Evolutionary conservation across 176 grass and related monocot genomes (phyloP).

Genomic region (Bromus sterilis): DNA sequence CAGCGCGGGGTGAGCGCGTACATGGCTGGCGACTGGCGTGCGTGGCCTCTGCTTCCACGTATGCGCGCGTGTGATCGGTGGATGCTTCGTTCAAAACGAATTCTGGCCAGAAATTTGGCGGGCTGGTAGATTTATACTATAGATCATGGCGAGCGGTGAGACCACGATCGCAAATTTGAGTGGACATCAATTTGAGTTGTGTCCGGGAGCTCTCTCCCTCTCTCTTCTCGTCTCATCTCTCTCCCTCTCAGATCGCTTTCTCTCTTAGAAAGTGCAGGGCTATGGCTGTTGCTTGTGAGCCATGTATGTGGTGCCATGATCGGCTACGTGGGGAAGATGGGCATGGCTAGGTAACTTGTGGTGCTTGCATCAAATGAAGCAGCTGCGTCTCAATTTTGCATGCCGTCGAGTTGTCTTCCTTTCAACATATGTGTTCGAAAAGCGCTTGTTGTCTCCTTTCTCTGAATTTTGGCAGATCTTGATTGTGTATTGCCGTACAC

Average conservation of each 20-base stretch:
- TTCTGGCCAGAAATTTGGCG: background rate
- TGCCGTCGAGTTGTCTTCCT: too few relatives aligned
- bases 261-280: conserved; percentile 10
- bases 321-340: conserved; percentile 46
- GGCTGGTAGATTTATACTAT: background rate
- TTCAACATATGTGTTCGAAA: too few relatives aligned
- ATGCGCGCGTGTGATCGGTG: background rate
- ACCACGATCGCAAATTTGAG: background rate
- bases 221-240: background rate
- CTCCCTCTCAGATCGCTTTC: conserved; percentile 2
- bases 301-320: conserved; percentile 28
- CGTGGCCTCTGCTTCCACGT: background rate
- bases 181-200: background rate
- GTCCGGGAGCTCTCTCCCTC: background rate
- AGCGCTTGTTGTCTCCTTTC: too few relatives aligned
- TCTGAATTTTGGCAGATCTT: too few relatives aligned
- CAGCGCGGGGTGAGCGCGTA: conserved; percentile 37
- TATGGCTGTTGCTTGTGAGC: background rate
- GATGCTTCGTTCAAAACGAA: background rate
- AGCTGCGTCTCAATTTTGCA: background rate
- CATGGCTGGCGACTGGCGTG: too few relatives aligned
- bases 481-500: too few relatives aligned
- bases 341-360: background rate
- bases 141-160: background rate
- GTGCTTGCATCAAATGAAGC: background rate